Evolutionary conservation across 352 stramenopile species (phyloP).

Genomic region (Phytophthora cryptogea): DNA sequence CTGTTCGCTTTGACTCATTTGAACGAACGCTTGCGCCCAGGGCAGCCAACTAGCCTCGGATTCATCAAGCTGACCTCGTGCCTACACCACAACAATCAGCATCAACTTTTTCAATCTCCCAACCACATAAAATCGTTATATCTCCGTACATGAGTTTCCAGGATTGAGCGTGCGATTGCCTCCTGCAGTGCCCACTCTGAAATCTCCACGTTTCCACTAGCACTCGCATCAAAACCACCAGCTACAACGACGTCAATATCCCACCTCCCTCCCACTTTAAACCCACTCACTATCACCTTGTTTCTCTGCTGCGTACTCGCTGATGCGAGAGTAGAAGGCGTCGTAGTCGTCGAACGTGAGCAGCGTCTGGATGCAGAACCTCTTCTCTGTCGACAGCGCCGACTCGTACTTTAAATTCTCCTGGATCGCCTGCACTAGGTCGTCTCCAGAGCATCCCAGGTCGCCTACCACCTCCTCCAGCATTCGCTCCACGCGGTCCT

Average conservation of each 20-base stretch:
- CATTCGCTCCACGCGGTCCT: slow-evolving; percentile 66
- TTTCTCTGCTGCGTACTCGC: slow-evolving; percentile 53
- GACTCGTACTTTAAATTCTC: slow-evolving; percentile 40
- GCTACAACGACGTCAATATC: slow-evolving; percentile 9
- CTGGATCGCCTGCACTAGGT: slow-evolving; percentile 57
- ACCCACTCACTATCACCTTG: slow-evolving; percentile 19
- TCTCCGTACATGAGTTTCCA: slow-evolving; percentile 55
- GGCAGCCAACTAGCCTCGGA: slow-evolving; percentile 55
- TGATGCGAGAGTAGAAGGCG: slow-evolving; percentile 63
- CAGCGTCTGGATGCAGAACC: slow-evolving; percentile 73
- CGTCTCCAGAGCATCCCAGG: slow-evolving; percentile 60
- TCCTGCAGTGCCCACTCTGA: slow-evolving; percentile 73
- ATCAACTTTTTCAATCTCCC: neutral
- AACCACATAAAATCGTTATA: neutral
- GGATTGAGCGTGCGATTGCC: slow-evolving; percentile 65
- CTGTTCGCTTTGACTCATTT: slow-evolving; percentile 42
- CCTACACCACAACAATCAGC: slow-evolving; percentile 25
- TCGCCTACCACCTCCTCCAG: slow-evolving; percentile 64
- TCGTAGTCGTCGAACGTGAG: slow-evolving; percentile 74
- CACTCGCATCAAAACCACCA: slow-evolving; percentile 14
- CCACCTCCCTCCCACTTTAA: neutral
- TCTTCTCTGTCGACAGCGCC: slow-evolving; percentile 46
- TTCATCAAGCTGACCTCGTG: slow-evolving; percentile 53
- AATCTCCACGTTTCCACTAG: slow-evolving; percentile 25
- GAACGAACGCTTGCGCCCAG: slow-evolving; percentile 67